Base-by-base conservation (phyloP, 2,329 filamentous ascomycete species). In the Aspergillus aculeatinus region DNA sequence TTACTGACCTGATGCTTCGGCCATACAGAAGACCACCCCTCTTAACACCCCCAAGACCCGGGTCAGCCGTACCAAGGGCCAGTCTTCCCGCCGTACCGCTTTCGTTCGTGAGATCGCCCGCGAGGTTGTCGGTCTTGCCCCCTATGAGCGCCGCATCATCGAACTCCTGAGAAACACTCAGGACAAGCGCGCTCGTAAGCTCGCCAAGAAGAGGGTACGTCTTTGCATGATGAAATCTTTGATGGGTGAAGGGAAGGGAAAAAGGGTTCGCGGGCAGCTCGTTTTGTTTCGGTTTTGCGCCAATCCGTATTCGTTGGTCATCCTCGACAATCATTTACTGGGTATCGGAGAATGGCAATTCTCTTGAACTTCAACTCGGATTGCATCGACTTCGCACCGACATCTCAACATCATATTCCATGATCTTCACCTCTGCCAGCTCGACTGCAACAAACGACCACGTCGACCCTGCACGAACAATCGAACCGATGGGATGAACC, bases 81-180 rank as follows among this genome's bases (percentile, higher is more conserved):
- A 95, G 83, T 85, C 96, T 77, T 96, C 91, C 85, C 96, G 96
- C 89, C 89, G 93, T 77, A 98, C 95, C 74, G 88, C 90, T 74
- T 98, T 99, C 83, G 94, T 98, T 73, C 88, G 95, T 74, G 93
- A 97, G 78, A 89, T 99, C 79, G 92, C 96, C 81, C 96, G 96
- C 87, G 95, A 99, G 86, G 95, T 98, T 81, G 89, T 93, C 81
- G 95, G 91, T 78, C 90, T 95, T 73, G 91, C 91, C 73, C 91
- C 91, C 76, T 95, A 99, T 81, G 95, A 99, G 89, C 94, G 95
- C 82, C 92, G 95, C 79, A 91, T 99, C 74, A 96, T 99, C 79
- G 95, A 99, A 88, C 85, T 99, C 80, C 90, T 99, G 83, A 92
- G 95, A 77, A 99, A 99, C 90, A 89, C 87, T 85, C 96, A 96